phyloP scores from a whole-genome alignment of 2,329 filamentous ascomycete genomes.

The Aspergillus fumigatiaffinis region DNA sequence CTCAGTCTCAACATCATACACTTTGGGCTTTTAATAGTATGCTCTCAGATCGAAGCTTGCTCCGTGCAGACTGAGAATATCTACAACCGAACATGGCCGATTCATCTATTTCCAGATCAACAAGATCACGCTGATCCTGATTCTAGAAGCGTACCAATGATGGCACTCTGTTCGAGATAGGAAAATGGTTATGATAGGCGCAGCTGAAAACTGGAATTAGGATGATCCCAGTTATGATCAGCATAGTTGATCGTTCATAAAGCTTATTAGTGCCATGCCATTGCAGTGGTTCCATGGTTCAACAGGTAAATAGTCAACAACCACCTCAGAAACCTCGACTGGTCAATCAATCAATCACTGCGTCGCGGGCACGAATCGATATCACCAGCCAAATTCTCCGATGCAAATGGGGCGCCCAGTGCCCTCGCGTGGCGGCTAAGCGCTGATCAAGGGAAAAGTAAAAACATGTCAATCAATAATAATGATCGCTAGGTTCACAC shows the following conservation, averaged over 20 bases:
- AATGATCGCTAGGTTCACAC: not conserved
- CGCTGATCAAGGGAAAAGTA: not conserved
- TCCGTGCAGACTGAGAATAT: not conserved
- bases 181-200: not conserved
- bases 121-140: not conserved
- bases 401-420: not conserved
- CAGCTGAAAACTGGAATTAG: not conserved
- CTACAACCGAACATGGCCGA: not conserved
- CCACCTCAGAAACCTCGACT: constrained; percentile 3
- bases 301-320: not conserved
- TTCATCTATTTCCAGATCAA: not conserved
- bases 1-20: too few relatives aligned
- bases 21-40: not conserved
- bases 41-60: not conserved
- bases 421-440: not conserved
- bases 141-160: not conserved
- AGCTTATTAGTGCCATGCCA: constrained; percentile 14
- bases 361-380: not conserved
- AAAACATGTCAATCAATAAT: not conserved
- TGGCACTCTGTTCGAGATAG: not conserved
- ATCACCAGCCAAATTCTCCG: not conserved
- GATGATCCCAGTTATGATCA: constrained; percentile 12
- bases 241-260: constrained; percentile 6
- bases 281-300: constrained; percentile 7
- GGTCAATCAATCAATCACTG: constrained; percentile 12